Base-by-base conservation (phyloP, 2,329 filamentous ascomycete genomes). In the Lachnellula subtilissima region DNA sequence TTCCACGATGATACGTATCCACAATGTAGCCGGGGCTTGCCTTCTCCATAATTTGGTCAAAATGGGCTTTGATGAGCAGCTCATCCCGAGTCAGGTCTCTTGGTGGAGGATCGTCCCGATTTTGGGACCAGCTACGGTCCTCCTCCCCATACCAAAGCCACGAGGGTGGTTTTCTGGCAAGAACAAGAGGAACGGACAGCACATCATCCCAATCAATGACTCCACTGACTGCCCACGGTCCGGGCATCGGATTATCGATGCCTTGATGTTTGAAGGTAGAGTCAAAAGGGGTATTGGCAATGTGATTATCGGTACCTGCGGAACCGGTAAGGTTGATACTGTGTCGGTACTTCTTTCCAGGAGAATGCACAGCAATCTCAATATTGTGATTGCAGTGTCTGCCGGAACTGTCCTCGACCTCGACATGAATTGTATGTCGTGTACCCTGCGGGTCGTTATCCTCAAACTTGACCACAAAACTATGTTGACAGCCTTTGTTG, bases 161-260 rank as follows among this genome's bases (percentile, higher is more conserved):
- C 1, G 17, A 25, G 12, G 48, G 54, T 35, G 61, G 59, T 3
- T 42, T 37, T 48, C 59, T 22, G 4, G 56, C 23, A 8, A 65
- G 15, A 8, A 64, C 52, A 0, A 17, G 37, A 1, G 62, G 62
- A 1, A 60, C 57, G 9, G 64, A 58, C 9, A 55, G 3, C 9
- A 35, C 47, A 23, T 53, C 54, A 45, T 65, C 62, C 62, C 61
- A 65, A 25, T 65, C 62, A 1, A 64, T 5, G 2, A 65, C 32
- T 15, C 62, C 62, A 28, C 35, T 60, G 12, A 64, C 51, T 1
- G 11, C 40, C 61, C 61, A 64, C 23, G 50, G 37, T 9, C 17
- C 42, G 14, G 14, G 15, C 14, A 23, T 32, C 19, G 14, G 1
- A 17, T 25, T 23, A 14, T 28, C 12, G 23, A 4, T 28, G 11